Conservation (phyloP, 208 protist genomes). For the Polymyxa betae region DNA sequence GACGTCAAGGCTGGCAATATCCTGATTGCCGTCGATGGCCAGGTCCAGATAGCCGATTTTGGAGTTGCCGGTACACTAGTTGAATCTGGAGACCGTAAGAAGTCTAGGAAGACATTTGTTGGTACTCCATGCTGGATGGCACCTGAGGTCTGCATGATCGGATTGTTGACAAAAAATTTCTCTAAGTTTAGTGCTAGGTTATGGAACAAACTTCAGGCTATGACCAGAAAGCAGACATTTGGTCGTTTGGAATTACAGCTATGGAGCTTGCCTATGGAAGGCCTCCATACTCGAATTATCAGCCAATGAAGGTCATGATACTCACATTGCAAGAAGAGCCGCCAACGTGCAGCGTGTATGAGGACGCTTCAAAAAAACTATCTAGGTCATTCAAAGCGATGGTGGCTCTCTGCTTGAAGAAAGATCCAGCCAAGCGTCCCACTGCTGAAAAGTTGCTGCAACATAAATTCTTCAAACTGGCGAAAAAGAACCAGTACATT, state of each 20-base stretch:
- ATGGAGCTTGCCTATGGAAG: constrained; percentile 69
- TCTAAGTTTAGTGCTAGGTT: neutral
- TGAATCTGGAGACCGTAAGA: neutral
- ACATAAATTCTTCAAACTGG: constrained; percentile 62
- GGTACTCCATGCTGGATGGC: constrained; percentile 75
- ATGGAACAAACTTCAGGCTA: constrained; percentile 65
- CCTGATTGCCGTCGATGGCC: constrained; percentile 59
- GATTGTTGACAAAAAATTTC: neutral
- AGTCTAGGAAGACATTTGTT: constrained; percentile 66
- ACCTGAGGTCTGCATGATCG: constrained; percentile 64
- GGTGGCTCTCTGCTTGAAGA: constrained; percentile 65
- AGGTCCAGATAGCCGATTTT: constrained; percentile 70
- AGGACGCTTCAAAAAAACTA: constrained; percentile 55
- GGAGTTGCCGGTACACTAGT: constrained; percentile 62
- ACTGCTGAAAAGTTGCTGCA: constrained; percentile 60
- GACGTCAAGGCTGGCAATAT: constrained; percentile 68
- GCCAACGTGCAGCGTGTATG: constrained; percentile 55
- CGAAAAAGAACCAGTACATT: constrained; percentile 51
- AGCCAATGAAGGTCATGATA: constrained; percentile 69
- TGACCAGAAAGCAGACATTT: constrained; percentile 74
- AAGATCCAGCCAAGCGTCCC: constrained; percentile 63
- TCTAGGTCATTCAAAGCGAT: constrained; percentile 66
- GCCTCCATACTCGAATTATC: constrained; percentile 66
- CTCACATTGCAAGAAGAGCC: constrained; percentile 63
- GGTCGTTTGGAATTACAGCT: constrained; percentile 74